Percentiles rank a stretch among this genome's conserved stretches.
phyloP scores from a whole-genome alignment of 208 protist genomes.

The Trypanosoma congolense region DNA sequence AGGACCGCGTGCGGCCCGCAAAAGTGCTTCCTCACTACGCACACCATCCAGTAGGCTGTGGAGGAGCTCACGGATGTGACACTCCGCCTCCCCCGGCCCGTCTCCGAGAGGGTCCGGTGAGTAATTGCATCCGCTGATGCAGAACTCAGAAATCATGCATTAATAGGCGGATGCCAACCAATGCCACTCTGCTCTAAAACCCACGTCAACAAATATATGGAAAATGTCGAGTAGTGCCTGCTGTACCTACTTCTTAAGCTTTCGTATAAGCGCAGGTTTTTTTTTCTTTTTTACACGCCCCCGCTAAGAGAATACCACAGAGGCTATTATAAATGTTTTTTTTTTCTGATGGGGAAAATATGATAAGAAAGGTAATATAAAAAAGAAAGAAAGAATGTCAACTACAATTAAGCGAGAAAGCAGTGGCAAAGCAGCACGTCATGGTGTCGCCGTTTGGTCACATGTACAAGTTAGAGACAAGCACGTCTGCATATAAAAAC shows the following conservation, averaged over 20 bases:
- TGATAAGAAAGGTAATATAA: neutral
- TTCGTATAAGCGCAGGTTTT: too few relatives aligned
- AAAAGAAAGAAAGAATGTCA: neutral
- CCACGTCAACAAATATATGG: too few relatives aligned
- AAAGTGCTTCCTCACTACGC: conserved; percentile 36
- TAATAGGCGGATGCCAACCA: neutral
- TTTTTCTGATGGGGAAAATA: neutral
- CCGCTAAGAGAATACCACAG: too few relatives aligned
- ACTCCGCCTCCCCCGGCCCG: conserved; percentile 40
- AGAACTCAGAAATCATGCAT: conserved; percentile 23
- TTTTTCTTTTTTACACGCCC: conserved; percentile 3
- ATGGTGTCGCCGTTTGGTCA: neutral
- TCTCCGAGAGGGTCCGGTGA: conserved; percentile 38
- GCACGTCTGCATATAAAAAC: too few relatives aligned
- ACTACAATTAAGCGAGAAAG: neutral
- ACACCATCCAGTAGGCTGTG: conserved; percentile 34
- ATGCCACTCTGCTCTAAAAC: neutral
- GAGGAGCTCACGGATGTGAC: conserved; percentile 38
- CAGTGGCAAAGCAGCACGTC: neutral
- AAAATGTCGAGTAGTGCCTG: too few relatives aligned
- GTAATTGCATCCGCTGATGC: conserved; percentile 1
- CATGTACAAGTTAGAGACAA: neutral
- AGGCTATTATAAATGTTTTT: too few relatives aligned
- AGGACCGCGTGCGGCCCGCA: conserved; percentile 30
- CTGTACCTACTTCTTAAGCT: too few relatives aligned